Conservation (phyloP, 2,329 filamentous ascomycete species). For the Aspergillus fructus region DNA sequence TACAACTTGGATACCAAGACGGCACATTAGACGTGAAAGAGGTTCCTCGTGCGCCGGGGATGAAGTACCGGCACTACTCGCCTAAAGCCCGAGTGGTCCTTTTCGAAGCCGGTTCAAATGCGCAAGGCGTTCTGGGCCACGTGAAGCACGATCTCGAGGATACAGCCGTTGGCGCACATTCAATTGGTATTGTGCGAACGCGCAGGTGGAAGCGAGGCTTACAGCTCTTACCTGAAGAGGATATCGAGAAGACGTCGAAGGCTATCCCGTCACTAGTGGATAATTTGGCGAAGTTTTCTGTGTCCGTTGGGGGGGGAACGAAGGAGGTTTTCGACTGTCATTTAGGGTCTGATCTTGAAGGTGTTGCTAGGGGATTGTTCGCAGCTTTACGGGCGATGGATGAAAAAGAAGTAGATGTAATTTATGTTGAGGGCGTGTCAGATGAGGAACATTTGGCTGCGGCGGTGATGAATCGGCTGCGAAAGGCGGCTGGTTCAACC, state of each 20-base stretch:
- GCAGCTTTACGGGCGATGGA: constrained; percentile 84
- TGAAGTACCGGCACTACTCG: constrained; percentile 99
- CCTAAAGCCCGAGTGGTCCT: constrained; percentile 83
- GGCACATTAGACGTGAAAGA: constrained; percentile 63
- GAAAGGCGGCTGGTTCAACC: constrained; percentile 68
- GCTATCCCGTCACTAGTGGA: constrained; percentile 27
- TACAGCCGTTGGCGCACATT: constrained; percentile 27
- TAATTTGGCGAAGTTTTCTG: constrained; percentile 26
- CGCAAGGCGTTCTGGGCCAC: constrained; percentile 28
- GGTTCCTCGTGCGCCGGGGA: constrained; percentile 82
- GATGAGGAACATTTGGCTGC: constrained; percentile 78
- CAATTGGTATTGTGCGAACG: constrained; percentile 43
- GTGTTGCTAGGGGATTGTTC: constrained; percentile 84
- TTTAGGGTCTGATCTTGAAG: constrained; percentile 67
- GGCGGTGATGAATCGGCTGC: constrained; percentile 79
- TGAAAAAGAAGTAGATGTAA: constrained; percentile 72
- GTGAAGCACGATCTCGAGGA: constrained; percentile 35
- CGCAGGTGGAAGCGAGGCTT: constrained; percentile 36
- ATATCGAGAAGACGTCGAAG: constrained; percentile 21
- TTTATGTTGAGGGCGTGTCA: constrained; percentile 84
- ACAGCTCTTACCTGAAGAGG: constrained; percentile 22
- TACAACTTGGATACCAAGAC: constrained; percentile 76
- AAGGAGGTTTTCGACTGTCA: constrained; percentile 64
- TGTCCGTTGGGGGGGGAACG: constrained; percentile 26
- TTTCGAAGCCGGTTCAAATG: constrained; percentile 61